Base-by-base conservation (phyloP, 164 flowering plant genomes). In the Tetracentron sinense region DNA sequence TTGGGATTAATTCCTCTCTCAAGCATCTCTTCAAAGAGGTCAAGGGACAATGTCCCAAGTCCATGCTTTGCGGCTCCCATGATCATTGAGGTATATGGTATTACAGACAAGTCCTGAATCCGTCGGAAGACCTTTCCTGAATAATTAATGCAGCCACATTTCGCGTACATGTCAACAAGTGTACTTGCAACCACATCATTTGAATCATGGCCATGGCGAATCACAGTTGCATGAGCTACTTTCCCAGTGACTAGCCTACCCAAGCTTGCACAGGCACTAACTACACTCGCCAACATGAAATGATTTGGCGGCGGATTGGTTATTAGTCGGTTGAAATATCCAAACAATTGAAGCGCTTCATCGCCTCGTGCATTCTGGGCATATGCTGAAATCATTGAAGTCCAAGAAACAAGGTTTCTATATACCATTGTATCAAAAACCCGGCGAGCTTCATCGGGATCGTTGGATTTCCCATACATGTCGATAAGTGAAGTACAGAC, bases 391-490 rank as follows among this genome's bases (percentile, higher is more conserved):
- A 88, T 78, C 84, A 88, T 86, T 6, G 92, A 76, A 60, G 82
- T 78, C 90, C 96, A 84, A 49, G 85, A 76, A 58, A 88, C 82
- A 28, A 83, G 69, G 71, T 87, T 85, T 48, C 66, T 75, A 50
- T 54, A 56, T 19, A 31, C 58, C 87, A 85, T 83, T 46, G 44
- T 44, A 60, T 86, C 79, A 50, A 89, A 89, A 74, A 86, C 82
- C 69, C 67, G 72, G n/a, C 79, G 66, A 54, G 89, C 84, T 47
- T 68, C 69, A 26, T 78, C 75, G 5, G 79, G 77, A 20, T 73
- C 64, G 38, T 82, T 83, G 42, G 82, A 85, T 66, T 89, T 89
- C 54, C 88, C 87, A 74, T 89, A 86, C 96, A 85, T 85, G 62
- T 85, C 80, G 26, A 89, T 69, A 27, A 89, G 78, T 14, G 90